Percentiles rank a stretch among this genome's conserved stretches.
Evolutionary conservation across 2,329 filamentous ascomycete species (phyloP).

Genomic region (Claviceps monticola): DNA sequence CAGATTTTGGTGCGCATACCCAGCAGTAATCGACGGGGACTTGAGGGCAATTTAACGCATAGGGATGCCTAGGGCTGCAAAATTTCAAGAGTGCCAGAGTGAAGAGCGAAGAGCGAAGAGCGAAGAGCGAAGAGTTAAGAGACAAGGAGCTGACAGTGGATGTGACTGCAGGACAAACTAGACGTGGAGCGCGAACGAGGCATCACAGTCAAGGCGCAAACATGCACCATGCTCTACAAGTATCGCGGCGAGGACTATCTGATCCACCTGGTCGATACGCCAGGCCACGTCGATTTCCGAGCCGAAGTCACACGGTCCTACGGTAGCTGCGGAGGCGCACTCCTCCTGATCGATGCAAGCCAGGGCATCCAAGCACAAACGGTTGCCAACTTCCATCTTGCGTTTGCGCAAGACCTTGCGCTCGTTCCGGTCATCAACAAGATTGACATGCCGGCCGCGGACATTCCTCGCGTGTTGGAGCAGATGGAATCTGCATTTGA

Average conservation of each 20-base stretch:
- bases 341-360: constrained; percentile 87
- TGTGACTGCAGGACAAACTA: constrained; percentile 54
- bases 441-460: constrained; percentile 81
- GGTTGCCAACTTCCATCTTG: constrained; percentile 95
- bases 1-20: constrained; percentile 54
- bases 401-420: constrained; percentile 77
- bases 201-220: constrained; percentile 98
- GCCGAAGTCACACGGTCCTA: constrained; percentile 94
- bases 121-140: too few species aligned
- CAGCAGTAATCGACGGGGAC: not conserved
- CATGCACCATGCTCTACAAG: constrained; percentile 93
- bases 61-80: too few species aligned
- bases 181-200: constrained; percentile 51
- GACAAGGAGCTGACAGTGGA: not conserved
- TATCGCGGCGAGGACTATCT: constrained; percentile 79
- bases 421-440: constrained; percentile 94
- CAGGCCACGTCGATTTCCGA: constrained; percentile 93
- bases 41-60: too few species aligned
- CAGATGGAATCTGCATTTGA: constrained; percentile 84
- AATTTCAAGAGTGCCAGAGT: too few species aligned
- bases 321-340: constrained; percentile 83
- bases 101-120: too few species aligned
- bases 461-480: constrained; percentile 70
- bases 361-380: constrained; percentile 97
- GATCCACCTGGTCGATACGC: constrained; percentile 89